A percentile compares a stretch with the other conserved stretches of the same genome.
Conservation (phyloP, 1,284 basidiomycete genomes). For the Vanrija humicola region DNA sequence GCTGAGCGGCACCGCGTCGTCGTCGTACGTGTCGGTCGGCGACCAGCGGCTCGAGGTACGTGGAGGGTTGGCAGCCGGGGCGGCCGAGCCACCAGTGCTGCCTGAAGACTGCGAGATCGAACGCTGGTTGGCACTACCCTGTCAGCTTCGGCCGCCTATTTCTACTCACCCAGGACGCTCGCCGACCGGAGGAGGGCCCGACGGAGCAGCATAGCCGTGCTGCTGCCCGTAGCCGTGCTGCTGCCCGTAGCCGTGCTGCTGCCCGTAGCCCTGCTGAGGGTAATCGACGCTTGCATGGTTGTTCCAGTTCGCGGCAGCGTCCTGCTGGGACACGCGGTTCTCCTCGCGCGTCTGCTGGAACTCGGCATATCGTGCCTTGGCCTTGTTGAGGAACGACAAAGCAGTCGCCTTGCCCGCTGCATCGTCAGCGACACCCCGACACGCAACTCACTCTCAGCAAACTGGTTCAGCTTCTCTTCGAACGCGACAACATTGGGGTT, state of each 20-base stretch:
- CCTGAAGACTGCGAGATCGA: not conserved
- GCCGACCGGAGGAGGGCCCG: not conserved
- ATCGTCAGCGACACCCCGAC: not conserved
- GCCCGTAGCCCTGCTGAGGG: not conserved
- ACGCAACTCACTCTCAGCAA: conserved; percentile 38
- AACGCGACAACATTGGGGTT: conserved; percentile 37
- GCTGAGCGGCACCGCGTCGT: conserved; percentile 10
- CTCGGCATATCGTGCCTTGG: conserved; percentile 41
- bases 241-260: conserved; percentile 11
- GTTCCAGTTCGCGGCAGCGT: not conserved
- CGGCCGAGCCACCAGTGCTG: not conserved
- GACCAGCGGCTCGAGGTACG: conserved; percentile 34
- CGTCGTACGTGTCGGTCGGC: conserved; percentile 43
- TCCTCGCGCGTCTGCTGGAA: conserved; percentile 23
- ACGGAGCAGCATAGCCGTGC: not conserved
- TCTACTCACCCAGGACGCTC: not conserved
- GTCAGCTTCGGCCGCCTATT: not conserved
- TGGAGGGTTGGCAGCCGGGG: not conserved
- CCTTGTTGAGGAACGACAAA: conserved; percentile 35
- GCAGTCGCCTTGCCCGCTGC: conserved; percentile 43
- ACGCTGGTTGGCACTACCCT: not conserved
- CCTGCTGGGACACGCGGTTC: conserved; percentile 3
- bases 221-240: no score
- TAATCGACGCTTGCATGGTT: no score
- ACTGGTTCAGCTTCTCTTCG: conserved; percentile 43